Evolutionary conservation across 2,329 filamentous ascomycete species (phyloP).

Genomic region (Tolypocladium endophyticum): DNA sequence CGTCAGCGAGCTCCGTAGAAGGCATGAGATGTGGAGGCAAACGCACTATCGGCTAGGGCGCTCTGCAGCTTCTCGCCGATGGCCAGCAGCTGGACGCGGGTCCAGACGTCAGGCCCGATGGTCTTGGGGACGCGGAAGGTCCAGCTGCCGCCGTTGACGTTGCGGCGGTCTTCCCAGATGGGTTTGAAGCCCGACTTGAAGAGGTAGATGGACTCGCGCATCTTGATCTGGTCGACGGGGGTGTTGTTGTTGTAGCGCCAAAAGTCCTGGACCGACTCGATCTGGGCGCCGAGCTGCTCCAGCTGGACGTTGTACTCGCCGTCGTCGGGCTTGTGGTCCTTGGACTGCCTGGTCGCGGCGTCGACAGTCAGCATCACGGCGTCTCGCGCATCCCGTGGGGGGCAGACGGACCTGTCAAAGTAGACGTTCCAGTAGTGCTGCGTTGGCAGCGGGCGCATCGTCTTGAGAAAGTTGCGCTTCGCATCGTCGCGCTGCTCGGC

Average conservation of each 20-base stretch:
- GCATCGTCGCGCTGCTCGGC: slow-evolving; percentile 66
- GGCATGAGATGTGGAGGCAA: not conserved
- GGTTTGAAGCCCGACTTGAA: slow-evolving; percentile 71
- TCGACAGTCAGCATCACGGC: not conserved
- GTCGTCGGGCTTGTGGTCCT: slow-evolving; percentile 32
- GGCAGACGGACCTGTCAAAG: slow-evolving; percentile 41
- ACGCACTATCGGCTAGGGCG: slow-evolving; percentile 58
- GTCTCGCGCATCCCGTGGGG: not conserved
- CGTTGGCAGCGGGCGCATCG: slow-evolving; percentile 61
- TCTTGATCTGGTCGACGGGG: slow-evolving; percentile 63
- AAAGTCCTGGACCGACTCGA: slow-evolving; percentile 77
- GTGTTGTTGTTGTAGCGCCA: slow-evolving; percentile 78
- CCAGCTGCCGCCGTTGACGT: slow-evolving; percentile 79
- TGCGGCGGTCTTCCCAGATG: slow-evolving; percentile 79
- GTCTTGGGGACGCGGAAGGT: slow-evolving; percentile 82
- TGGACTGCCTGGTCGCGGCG: slow-evolving; percentile 25
- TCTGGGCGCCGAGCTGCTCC: slow-evolving; percentile 51
- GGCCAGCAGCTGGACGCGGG: slow-evolving; percentile 67
- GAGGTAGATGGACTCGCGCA: slow-evolving; percentile 68
- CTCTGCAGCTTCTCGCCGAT: slow-evolving; percentile 73
- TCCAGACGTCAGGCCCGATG: slow-evolving; percentile 66
- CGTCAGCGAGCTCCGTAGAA: not conserved
- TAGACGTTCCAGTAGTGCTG: slow-evolving; percentile 74
- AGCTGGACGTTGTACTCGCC: slow-evolving; percentile 43
- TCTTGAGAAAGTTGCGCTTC: slow-evolving; percentile 73